These are phyloP conservation scores for Fusarium buxicola DNA, from an alignment of 2,329 filamentous ascomycete species.

Conservation along the genomic window DNA sequence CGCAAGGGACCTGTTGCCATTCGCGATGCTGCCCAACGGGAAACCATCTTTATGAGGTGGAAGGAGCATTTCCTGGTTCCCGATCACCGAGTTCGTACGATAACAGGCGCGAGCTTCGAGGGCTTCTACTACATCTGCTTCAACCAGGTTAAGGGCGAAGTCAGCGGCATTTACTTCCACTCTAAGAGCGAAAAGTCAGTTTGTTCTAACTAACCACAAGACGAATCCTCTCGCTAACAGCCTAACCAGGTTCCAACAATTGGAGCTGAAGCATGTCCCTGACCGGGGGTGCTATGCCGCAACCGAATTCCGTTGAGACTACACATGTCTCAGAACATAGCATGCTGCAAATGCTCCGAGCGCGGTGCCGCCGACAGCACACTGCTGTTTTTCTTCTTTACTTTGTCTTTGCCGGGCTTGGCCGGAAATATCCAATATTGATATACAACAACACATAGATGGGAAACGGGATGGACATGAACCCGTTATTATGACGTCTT, in stretches of 20 bases:
- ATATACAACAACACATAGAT: constrained; percentile 42
- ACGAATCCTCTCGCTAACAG: constrained; percentile 4
- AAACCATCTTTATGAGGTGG: constrained; percentile 98
- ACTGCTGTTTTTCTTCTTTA: constrained; percentile 14
- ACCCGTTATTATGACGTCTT: constrained; percentile 36
- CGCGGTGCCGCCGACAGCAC: constrained; percentile 5
- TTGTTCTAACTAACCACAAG: not conserved
- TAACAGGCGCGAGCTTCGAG: constrained; percentile 95
- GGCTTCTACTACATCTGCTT: constrained; percentile 99
- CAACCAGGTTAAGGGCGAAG: constrained; percentile 86
- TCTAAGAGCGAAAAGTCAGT: constrained; percentile 96
- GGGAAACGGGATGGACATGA: constrained; percentile 34
- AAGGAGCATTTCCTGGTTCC: constrained; percentile 98
- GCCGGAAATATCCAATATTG: constrained; percentile 24
- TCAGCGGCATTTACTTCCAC: constrained; percentile 97
- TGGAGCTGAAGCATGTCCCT: constrained; percentile 89
- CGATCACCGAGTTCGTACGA: constrained; percentile 90
- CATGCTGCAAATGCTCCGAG: constrained; percentile 9
- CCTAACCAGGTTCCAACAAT: constrained; percentile 81
- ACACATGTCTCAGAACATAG: not conserved
- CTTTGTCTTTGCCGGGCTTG: constrained; percentile 19
- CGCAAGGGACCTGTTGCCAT: constrained; percentile 67
- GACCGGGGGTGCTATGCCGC: constrained; percentile 86
- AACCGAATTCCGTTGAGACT: constrained; percentile 76
- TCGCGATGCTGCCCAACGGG: constrained; percentile 80